Evolutionary conservation across 768 basidiomycete genomes (phyloP).

Genomic region (Agaricus sinodeliciosus): DNA sequence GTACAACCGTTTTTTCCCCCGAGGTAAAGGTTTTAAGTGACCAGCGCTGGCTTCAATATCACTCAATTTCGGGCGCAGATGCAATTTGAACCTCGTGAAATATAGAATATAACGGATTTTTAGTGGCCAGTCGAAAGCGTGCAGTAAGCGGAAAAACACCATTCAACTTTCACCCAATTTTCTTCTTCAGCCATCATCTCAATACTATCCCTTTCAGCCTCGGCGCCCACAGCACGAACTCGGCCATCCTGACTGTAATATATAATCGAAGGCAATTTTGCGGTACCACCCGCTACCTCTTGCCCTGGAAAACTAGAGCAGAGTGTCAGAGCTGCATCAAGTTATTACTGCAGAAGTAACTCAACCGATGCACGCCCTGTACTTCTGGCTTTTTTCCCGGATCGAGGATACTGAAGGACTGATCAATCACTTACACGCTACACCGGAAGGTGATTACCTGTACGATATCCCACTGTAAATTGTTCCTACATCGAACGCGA

Average conservation of each 20-base stretch:
- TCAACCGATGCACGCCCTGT: conserved; percentile 20
- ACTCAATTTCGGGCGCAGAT: conserved; percentile 21
- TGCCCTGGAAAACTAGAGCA: conserved; percentile 26
- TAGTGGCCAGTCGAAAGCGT: not conserved
- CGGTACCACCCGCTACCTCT: conserved; percentile 27
- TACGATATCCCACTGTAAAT: conserved; percentile 15
- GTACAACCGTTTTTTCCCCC: conserved; percentile 28
- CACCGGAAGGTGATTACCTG: conserved; percentile 17
- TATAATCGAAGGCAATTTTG: conserved; percentile 35
- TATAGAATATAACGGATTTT: not conserved
- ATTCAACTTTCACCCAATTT: conserved; percentile 29
- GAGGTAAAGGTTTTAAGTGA: conserved; percentile 32
- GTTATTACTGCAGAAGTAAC: not conserved
- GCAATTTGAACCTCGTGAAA: conserved; percentile 27
- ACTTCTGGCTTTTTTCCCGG: conserved; percentile 22
- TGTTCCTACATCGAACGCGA: conserved; percentile 15
- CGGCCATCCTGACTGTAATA: conserved; percentile 31
- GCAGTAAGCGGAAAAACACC: conserved; percentile 18
- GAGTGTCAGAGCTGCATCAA: not conserved
- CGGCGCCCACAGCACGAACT: conserved; percentile 32
- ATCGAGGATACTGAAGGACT: conserved; percentile 18
- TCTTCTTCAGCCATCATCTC: conserved; percentile 30
- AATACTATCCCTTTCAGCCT: conserved; percentile 26
- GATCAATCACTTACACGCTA: not conserved
- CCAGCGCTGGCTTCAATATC: conserved; percentile 5